Evolutionary conservation across 192 early-diverging fungal genomes (phyloP), one percentile per base, ranked within the genome.

Genomic region (Coemansia sp.): DNA sequence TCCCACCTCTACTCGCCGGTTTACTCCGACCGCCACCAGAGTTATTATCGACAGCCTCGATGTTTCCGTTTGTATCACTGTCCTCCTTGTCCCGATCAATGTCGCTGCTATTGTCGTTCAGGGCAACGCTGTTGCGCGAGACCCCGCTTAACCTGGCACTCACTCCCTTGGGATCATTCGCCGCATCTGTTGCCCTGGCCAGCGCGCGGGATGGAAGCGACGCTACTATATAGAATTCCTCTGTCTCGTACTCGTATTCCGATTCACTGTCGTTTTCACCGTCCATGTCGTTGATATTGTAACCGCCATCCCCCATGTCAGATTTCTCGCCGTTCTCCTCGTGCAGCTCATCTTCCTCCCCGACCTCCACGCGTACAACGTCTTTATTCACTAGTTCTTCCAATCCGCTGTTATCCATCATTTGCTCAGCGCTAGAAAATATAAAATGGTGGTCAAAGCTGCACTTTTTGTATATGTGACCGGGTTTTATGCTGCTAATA

Each of bases 221-320:
- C 1, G 75, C 75, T 16, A 78, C 61, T 0, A 78, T 49, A 28
- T 72, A 78, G 49, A 45, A 63, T 42, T 72, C 69, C 32, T 72
- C 67, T 2, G 66, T 63, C 4, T 60, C 60, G 32, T 78, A 78
- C 42, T 78, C 75, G 51, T 65, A 63, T 16, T 65, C 65, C 25
- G 42, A 13, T 16, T 42, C 39, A 16, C 13, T 13, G 39, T 42
- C 39, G 3, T 42, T 16, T 16, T 42, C 39, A 10, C 1, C 39
- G 3, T 42, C 39, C 13, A 23, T 4, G 8, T 13, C 18, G 25
- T 34, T 24, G 27, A 27, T 8, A 3, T 20, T 18, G 25, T 3
- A 28, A 25, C 8, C 24, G 25, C 8, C 50, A 32, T 32, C 30
- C 3, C 8, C 30, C 3, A 6, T 8, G 8, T 32, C 30, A 32